phyloP scores from a whole-genome alignment of 768 basidiomycete species.

The Chalciporus pseudorubinellus region DNA sequence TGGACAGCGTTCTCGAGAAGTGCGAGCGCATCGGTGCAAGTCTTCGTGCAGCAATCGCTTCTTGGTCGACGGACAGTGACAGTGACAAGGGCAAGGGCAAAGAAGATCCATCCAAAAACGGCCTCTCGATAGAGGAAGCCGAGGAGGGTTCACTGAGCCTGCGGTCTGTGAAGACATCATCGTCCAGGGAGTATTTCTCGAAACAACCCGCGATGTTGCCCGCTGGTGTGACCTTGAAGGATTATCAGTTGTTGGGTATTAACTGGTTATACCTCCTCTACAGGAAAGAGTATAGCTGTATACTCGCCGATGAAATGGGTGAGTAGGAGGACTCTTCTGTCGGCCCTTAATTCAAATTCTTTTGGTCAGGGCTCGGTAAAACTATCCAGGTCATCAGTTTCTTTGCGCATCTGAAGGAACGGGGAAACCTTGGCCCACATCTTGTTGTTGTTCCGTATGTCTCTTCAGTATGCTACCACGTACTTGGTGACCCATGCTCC shows the following conservation, averaged over 20 bases:
- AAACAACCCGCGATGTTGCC: constrained; percentile 70
- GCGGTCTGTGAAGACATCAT: constrained; percentile 40
- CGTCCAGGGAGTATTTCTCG: constrained; percentile 63
- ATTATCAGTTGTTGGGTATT: constrained; percentile 95
- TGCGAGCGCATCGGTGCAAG: constrained; percentile 84
- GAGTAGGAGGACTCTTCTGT: constrained; percentile 26
- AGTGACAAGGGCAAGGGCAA: constrained; percentile 39
- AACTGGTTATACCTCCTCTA: constrained; percentile 96
- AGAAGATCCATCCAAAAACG: constrained; percentile 29
- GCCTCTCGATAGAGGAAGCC: constrained; percentile 32
- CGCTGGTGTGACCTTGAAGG: constrained; percentile 77
- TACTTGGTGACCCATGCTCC: constrained; percentile 7
- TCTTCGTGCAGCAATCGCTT: constrained; percentile 69
- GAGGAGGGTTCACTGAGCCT: constrained; percentile 68
- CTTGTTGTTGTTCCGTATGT: constrained; percentile 94
- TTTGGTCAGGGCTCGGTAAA: constrained; percentile 82
- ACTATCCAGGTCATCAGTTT: constrained; percentile 99
- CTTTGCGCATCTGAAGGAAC: constrained; percentile 83
- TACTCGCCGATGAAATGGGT: constrained; percentile 99
- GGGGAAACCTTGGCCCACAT: constrained; percentile 78
- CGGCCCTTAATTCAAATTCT: neutral
- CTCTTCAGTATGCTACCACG: neutral
- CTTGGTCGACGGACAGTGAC: constrained; percentile 56
- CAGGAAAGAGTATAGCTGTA: constrained; percentile 79
- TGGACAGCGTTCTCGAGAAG: constrained; percentile 83